Evolutionary conservation across 805 yeast species (phyloP), one percentile per base, ranked within the genome.

Genomic region (Monosporozyma aerobia): DNA sequence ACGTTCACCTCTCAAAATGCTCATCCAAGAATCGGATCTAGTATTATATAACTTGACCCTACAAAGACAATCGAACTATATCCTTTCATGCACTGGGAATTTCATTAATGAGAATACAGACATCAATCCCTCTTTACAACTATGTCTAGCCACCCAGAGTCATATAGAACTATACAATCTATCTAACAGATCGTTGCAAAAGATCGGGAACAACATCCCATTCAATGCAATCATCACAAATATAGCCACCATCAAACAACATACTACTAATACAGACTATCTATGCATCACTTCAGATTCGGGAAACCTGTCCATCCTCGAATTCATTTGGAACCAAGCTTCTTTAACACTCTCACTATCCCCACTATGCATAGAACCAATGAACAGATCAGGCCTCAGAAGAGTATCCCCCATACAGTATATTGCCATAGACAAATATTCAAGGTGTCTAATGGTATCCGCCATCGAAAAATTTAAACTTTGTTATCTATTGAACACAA

Each of bases 201-300:
- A 69, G 40, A 41, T 79, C 6, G 61, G 70, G 11, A 59, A 66
- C 1, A 79, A 79, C 14, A 47, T 47, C 41, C 75, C 80, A 33
- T 60, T 79, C 0, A 84, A 84, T 66, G 83, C 85, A 2, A 73
- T 78, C 5, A 70, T 90, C 3, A 73, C 89, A 47, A 56, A 71
- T 3, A 68, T 87, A 71, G 5, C 71, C 77, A 25, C 68, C 19
- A 19, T 88, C 23, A 49, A 40, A 19, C 25, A 35, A 19, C 30
- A 22, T 2, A 14, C 45, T 8, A 27, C 33, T 51, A 75, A 80
- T 22, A 73, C 71, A 51, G 94, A 88, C 57, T 71, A 71, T 29
- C 55, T 90, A n/a, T 77, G 83, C 6, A 63, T 88, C 2, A 78
- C 92, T 0, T 81, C 94, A 0, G 97, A 90, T 62, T 78, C 95